Evolutionary conservation across 2,329 filamentous ascomycete genomes (phyloP), one percentile per base, ranked within the genome.

Genomic region (Pseudogymnoascus sp.): DNA sequence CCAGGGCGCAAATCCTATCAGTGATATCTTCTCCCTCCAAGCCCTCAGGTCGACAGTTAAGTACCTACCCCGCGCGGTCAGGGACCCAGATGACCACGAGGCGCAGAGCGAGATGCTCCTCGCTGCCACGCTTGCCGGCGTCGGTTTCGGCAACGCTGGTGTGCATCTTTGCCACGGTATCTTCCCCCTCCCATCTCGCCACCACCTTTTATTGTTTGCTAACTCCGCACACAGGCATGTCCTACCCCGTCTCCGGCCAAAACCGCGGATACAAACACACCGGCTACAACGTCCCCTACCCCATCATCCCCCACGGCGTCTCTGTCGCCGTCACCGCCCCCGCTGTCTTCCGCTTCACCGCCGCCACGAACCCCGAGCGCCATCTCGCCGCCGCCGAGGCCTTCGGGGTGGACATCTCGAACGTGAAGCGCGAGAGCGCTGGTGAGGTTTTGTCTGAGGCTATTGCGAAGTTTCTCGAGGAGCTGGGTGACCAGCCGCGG

Each of bases 1-100:
- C 73, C 95, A 99, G 76, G 95, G 95, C 42, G 92, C 95, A 5
- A 99, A 99, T 74, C 95, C 95, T 2, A 99, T 99, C 70, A 96
- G 90, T 46, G 95, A 99, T 74, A 93, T 99, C 68, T 99, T 99
- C 80, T 96, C 91, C 3, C 82, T 99, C 18, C 88, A 90, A 69
- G 93, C 95, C 0, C 83, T 99, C 5, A 83, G 85, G 31, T 84
- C 85, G 69, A 96, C 93, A 0, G 86, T 97, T 67, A 93, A 96
- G 77, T 99, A 97, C 72, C 86, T 99, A 0, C 95, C 93, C 0
- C 86, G 93, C 63, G 89, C 92, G 0, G 90, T 96, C 2, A 87
- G 83, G 64, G 90, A 97, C 70, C 92, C 93, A 0, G 92, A 96
- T 36, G 95, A 99, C 74, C 82, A 85, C 65, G 95, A 97, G 75